Evolutionary conservation across 164 flowering plant genomes (phyloP).

Genomic region (Annona cherimola): DNA sequence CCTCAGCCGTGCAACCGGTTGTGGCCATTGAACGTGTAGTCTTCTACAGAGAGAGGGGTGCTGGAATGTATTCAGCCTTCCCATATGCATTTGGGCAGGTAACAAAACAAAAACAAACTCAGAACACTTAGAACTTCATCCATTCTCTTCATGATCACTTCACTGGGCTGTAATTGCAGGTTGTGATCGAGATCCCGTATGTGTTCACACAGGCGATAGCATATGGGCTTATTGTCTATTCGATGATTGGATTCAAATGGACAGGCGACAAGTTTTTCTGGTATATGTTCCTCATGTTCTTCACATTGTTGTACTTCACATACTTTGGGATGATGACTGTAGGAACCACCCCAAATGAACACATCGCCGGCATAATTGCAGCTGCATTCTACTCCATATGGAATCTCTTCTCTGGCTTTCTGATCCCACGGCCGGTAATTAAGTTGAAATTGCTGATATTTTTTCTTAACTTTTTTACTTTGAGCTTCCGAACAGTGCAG

Average conservation of each 20-base stretch:
- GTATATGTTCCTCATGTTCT: slow-evolving; percentile 10
- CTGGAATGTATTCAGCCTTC: slow-evolving; percentile 90
- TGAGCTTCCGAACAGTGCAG: not conserved
- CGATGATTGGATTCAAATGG: slow-evolving; percentile 9
- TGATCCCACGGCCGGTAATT: slow-evolving; percentile 6
- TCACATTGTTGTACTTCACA: slow-evolving; percentile 8
- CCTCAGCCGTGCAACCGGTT: slow-evolving; percentile 87
- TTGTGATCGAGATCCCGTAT: slow-evolving; percentile 13
- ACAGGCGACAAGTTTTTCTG: slow-evolving; percentile 7
- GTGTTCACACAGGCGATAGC: slow-evolving; percentile 6
- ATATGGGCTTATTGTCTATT: slow-evolving; percentile 9
- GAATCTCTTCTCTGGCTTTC: slow-evolving; percentile 10
- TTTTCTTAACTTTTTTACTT: not conserved
- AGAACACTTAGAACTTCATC: not conserved
- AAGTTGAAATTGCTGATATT: not conserved
- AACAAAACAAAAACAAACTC: too few relatives aligned
- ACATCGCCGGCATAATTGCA: slow-evolving; percentile 4
- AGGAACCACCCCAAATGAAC: slow-evolving; percentile 8
- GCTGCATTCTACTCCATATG: slow-evolving; percentile 4
- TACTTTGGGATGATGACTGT: slow-evolving; percentile 14
- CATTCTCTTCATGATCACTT: not conserved
- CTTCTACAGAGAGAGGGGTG: slow-evolving; percentile 91
- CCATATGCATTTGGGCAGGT: slow-evolving; percentile 97
- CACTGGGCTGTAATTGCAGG: slow-evolving; percentile 2
- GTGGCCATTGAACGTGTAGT: slow-evolving; percentile 90